phyloP scores from a whole-genome alignment of 768 basidiomycete genomes.

The Suillus decipiens region DNA sequence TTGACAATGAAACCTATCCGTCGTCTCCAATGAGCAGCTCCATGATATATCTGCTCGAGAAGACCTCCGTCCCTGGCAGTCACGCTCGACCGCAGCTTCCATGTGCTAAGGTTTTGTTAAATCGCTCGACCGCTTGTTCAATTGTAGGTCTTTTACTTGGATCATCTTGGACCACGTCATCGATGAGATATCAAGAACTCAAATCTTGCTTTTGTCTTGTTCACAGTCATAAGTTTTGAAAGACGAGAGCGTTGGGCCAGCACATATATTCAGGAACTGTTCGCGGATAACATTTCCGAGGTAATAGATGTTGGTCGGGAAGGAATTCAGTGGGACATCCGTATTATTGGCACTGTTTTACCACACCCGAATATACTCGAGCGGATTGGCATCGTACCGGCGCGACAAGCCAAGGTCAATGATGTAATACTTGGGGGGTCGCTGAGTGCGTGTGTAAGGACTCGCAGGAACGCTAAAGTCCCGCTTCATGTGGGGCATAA shows the following conservation, averaged over 20 bases:
- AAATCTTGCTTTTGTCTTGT: constrained; percentile 15
- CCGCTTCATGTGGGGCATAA: constrained; percentile 10
- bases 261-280: constrained; percentile 36
- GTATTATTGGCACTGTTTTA: constrained; percentile 35
- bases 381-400: constrained; percentile 29
- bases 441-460: constrained; percentile 30
- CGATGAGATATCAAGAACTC: constrained; percentile 27
- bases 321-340: constrained; percentile 35
- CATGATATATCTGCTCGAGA: constrained; percentile 17
- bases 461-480: constrained; percentile 25
- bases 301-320: constrained; percentile 46
- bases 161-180: constrained; percentile 25
- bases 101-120: constrained; percentile 12
- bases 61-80: constrained; percentile 16
- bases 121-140: constrained; percentile 23
- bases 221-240: neutral
- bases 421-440: constrained; percentile 34
- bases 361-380: constrained; percentile 43
- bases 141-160: constrained; percentile 25
- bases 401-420: constrained; percentile 41
- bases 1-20: constrained; percentile 17
- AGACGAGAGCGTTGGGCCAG: too few species aligned
- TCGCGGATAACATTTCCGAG: constrained; percentile 39
- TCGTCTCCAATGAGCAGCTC: constrained; percentile 28
- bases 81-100: constrained; percentile 32